Conservation (phyloP, 371 early-diverging fungal genomes). For the Dichotomocladium elegans region DNA sequence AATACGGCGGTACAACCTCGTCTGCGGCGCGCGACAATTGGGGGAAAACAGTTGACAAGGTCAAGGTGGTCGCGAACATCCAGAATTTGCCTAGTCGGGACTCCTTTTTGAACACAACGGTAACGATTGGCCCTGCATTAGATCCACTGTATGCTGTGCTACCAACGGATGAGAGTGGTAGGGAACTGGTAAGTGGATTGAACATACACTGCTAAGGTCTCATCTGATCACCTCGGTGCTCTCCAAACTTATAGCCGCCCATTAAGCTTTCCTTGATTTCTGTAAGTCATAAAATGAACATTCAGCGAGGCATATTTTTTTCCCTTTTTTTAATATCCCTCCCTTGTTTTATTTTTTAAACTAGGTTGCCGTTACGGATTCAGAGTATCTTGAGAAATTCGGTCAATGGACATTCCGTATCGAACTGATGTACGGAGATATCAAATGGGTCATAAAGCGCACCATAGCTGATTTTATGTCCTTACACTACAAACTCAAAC, state of each 20-base stretch:
- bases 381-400: constrained; percentile 26
- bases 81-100: constrained; percentile 8
- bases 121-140: constrained; percentile 25
- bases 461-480: constrained; percentile 67
- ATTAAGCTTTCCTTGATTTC: constrained; percentile 21
- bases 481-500: constrained; percentile 61
- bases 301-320: neutral
- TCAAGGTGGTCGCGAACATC: constrained; percentile 27
- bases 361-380: constrained; percentile 54
- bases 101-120: neutral
- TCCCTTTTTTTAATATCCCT: too few relatives aligned
- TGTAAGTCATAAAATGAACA: too few relatives aligned
- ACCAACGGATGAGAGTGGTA: constrained; percentile 39
- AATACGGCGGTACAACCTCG: neutral
- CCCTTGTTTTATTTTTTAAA: neutral
- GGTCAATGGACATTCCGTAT: constrained; percentile 59
- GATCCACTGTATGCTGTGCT: constrained; percentile 36
- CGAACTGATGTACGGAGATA: constrained; percentile 75
- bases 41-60: constrained; percentile 36
- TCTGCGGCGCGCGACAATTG: constrained; percentile 23
- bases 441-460: constrained; percentile 76
- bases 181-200: constrained; percentile 26
- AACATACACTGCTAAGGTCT: neutral
- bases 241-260: constrained; percentile 29
- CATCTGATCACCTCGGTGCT: too few relatives aligned